Evolutionary conservation across 768 basidiomycete genomes (phyloP), one percentile per base, ranked within the genome.

Genomic region (Mycena maculata): DNA sequence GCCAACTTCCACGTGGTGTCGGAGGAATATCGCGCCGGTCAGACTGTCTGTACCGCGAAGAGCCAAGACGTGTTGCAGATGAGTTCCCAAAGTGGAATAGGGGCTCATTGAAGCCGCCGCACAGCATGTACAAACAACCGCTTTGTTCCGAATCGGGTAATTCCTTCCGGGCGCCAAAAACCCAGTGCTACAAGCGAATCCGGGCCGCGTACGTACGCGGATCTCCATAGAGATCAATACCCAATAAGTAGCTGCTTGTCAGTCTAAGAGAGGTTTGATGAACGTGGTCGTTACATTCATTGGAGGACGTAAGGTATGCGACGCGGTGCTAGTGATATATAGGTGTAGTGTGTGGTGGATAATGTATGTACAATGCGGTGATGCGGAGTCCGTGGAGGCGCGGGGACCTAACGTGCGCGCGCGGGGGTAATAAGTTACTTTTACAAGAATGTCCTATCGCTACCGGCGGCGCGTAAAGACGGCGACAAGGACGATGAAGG

Each of bases 401-500:
- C n/a, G n/a, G n/a, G n/a, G n/a, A n/a, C n/a, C n/a, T n/a, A n/a
- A n/a, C n/a, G n/a, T n/a, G n/a, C n/a, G n/a, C n/a, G n/a, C n/a
- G n/a, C 60, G 49, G 60, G 58, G n/a, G n/a, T n/a, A n/a, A n/a
- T n/a, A n/a, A n/a, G n/a, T n/a, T n/a, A n/a, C n/a, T n/a, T n/a
- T n/a, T n/a, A n/a, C n/a, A n/a, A n/a, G n/a, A n/a, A n/a, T n/a
- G n/a, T n/a, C n/a, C n/a, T n/a, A 23, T 16, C 36, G 16, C 57
- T 60, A 61, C 59, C 55, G 47, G 2, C 23, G 54, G 8, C 62
- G 62, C 36, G 60, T 82, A 73, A 86, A 86, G 65, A 87, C 77
- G 62, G 84, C 83, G 66, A 88, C 75, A 65, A 86, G 81, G 63
- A 87, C 75, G 72, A 88, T 85, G 75, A 88, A 86, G 13, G 87